Conservation (phyloP, 2,329 filamentous ascomycete species). For the Pseudocercospora cruenta region DNA sequence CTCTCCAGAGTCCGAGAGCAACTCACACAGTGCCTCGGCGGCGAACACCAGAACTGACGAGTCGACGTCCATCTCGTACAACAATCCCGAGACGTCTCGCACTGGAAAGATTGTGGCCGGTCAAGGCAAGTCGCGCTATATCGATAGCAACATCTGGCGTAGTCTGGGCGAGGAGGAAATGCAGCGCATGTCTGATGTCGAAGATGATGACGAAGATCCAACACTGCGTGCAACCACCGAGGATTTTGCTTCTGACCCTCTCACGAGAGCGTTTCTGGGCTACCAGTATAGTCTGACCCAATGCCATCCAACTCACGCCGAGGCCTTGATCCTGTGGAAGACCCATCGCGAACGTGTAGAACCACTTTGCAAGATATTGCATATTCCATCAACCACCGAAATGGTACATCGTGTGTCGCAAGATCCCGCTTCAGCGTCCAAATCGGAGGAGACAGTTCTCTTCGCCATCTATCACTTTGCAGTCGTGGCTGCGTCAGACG, state of each 20-base stretch:
- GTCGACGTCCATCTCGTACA: neutral
- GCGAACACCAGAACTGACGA: neutral
- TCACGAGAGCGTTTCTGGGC: slow-evolving; percentile 27
- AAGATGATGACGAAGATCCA: slow-evolving; percentile 28
- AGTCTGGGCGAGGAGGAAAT: slow-evolving; percentile 26
- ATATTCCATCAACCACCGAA: slow-evolving; percentile 60
- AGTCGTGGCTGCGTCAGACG: slow-evolving; percentile 52
- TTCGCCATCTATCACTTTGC: slow-evolving; percentile 64
- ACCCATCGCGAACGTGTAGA: slow-evolving; percentile 72
- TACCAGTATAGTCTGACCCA: slow-evolving; percentile 15
- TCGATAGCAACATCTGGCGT: slow-evolving; percentile 39
- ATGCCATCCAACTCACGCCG: slow-evolving; percentile 59
- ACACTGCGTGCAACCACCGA: slow-evolving; percentile 30
- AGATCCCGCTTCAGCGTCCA: slow-evolving; percentile 57
- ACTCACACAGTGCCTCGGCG: neutral
- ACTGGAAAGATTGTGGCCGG: slow-evolving; percentile 25
- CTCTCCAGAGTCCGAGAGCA: neutral
- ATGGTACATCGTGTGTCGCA: slow-evolving; percentile 52
- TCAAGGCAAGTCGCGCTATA: slow-evolving; percentile 44
- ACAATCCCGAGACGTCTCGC: neutral
- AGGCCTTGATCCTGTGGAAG: slow-evolving; percentile 56
- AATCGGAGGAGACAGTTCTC: slow-evolving; percentile 60
- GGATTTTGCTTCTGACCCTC: slow-evolving; percentile 20
- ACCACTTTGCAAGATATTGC: slow-evolving; percentile 69
- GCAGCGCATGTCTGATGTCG: slow-evolving; percentile 15